phyloP scores from a whole-genome alignment of 352 stramenopile species.

The Phytopythium oedochilum region DNA sequence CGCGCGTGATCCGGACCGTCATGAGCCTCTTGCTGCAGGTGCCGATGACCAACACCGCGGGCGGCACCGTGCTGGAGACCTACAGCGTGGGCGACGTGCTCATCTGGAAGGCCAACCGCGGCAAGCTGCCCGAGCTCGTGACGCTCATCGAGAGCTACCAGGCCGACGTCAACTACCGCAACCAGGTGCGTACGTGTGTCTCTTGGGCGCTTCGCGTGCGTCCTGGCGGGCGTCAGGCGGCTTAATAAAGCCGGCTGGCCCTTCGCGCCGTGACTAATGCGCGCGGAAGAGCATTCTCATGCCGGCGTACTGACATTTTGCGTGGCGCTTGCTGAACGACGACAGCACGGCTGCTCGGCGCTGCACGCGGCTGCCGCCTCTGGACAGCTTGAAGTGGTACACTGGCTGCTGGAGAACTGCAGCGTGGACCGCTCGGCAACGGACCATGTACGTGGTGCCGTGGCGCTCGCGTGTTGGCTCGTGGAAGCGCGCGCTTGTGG shows the following conservation, averaged over 20 bases:
- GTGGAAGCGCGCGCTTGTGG: no score
- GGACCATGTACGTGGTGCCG: constrained; percentile 51
- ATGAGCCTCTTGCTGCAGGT: constrained; percentile 72
- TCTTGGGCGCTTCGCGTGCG: neutral
- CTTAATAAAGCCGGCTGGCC: no score
- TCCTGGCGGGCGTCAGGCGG: no score
- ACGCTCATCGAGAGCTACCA: constrained; percentile 71
- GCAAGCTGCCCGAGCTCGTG: constrained; percentile 75
- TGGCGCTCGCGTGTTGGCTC: no score
- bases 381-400: constrained; percentile 75
- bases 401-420: constrained; percentile 66
- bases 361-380: constrained; percentile 73
- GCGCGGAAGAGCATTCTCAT: no score
- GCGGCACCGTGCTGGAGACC: constrained; percentile 53
- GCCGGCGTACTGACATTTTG: neutral
- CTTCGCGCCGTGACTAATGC: no score
- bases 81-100: constrained; percentile 85
- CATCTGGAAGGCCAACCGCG: constrained; percentile 81
- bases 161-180: constrained; percentile 84
- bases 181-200: constrained; percentile 41
- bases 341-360: constrained; percentile 75
- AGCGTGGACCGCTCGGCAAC: constrained; percentile 53
- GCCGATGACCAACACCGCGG: constrained; percentile 37
- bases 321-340: neutral
- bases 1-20: no score